Evolutionary conservation across 164 flowering plant genomes (phyloP).

Genomic region (Macadamia tetraphylla): DNA sequence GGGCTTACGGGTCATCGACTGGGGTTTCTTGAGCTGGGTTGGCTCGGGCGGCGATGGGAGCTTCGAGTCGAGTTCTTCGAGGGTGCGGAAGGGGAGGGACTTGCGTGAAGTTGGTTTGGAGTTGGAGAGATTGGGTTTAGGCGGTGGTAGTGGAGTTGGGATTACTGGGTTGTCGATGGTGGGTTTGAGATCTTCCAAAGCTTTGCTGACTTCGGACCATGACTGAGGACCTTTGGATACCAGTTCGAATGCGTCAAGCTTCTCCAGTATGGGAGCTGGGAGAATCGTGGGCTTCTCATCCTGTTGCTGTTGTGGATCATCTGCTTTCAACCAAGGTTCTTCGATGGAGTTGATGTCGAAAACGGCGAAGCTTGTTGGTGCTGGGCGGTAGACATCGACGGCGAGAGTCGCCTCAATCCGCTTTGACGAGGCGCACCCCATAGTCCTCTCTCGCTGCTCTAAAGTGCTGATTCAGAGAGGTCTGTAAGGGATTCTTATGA

Average conservation of each 20-base stretch:
- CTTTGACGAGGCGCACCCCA: constrained; percentile 93
- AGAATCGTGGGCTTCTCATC: constrained; percentile 32
- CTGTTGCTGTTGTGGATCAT: neutral
- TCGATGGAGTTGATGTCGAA: constrained; percentile 65
- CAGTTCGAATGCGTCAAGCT: constrained; percentile 51
- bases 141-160: too few relatives aligned
- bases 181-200: constrained; percentile 67
- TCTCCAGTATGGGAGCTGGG: constrained; percentile 51
- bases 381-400: constrained; percentile 60
- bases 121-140: constrained; percentile 11
- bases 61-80: constrained; percentile 71
- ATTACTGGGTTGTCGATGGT: constrained; percentile 15
- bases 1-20: constrained; percentile 13
- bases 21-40: constrained; percentile 17
- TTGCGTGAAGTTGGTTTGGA: constrained; percentile 18
- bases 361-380: constrained; percentile 68
- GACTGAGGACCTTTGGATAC: constrained; percentile 49
- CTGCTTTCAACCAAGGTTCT: constrained; percentile 69
- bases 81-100: constrained; percentile 62
- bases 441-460: constrained; percentile 10
- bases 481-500: neutral
- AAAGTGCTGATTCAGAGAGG: too few relatives aligned
- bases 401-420: constrained; percentile 35
- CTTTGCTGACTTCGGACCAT: constrained; percentile 89
- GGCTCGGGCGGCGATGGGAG: constrained; percentile 17